Percentiles rank a stretch among this genome's conserved stretches.
Evolutionary conservation across 1,284 basidiomycete genomes (phyloP).

Genomic region (Microbotryomycetes sp.): DNA sequence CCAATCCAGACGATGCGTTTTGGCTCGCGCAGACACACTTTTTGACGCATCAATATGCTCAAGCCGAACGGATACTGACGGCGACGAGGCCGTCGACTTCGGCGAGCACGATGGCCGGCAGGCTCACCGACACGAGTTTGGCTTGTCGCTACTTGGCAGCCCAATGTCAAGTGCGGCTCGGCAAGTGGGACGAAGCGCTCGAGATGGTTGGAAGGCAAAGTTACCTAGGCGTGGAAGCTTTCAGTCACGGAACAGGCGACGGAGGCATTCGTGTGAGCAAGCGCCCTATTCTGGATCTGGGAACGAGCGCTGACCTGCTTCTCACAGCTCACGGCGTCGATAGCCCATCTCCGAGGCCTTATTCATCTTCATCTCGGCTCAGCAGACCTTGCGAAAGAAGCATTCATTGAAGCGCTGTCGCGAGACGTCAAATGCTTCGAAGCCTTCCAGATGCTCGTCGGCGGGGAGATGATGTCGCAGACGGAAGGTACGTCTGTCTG

Average conservation of each 20-base stretch:
- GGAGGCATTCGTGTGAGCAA: slow-evolving; percentile 41
- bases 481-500: slow-evolving; percentile 63
- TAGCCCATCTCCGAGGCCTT: slow-evolving; percentile 87
- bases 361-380: slow-evolving; percentile 91
- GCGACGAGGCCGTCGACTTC: slow-evolving; percentile 29
- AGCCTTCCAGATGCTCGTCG: slow-evolving; percentile 81
- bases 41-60: slow-evolving; percentile 86
- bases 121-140: slow-evolving; percentile 78
- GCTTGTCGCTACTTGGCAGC: slow-evolving; percentile 90
- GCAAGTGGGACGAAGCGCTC: slow-evolving; percentile 85
- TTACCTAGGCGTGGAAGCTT: not conserved
- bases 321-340: slow-evolving; percentile 80
- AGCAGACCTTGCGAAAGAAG: slow-evolving; percentile 77
- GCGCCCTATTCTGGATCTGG: not conserved
- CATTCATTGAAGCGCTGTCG: slow-evolving; percentile 88
- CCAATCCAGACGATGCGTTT: slow-evolving; percentile 92
- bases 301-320: not conserved
- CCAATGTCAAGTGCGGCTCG: slow-evolving; percentile 86
- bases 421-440: slow-evolving; percentile 98
- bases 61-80: slow-evolving; percentile 83
- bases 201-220: slow-evolving; percentile 77
- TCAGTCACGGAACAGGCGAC: slow-evolving; percentile 30
- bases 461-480: slow-evolving; percentile 85
- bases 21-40: slow-evolving; percentile 98
- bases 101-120: slow-evolving; percentile 9